Percentiles rank a stretch among this genome's conserved stretches.
Conservation (phyloP, 2,329 filamentous ascomycete genomes). For the Pseudofabraea citricarpa region DNA sequence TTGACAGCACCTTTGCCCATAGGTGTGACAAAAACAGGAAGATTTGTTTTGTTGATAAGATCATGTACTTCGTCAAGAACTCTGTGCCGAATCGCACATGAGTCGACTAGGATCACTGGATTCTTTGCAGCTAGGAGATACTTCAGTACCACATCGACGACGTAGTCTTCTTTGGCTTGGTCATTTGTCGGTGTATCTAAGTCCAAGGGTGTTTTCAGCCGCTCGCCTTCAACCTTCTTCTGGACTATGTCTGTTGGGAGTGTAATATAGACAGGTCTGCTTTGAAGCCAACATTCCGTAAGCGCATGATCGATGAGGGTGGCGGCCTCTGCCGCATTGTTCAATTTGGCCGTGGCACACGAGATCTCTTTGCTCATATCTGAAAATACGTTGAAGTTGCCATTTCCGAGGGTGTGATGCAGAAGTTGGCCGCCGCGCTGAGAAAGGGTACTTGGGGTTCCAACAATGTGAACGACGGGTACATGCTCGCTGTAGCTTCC, state of each 20-base stretch:
- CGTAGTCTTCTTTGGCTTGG: slow-evolving; percentile 68
- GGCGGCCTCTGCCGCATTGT: slow-evolving; percentile 64
- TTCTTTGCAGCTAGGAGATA: slow-evolving; percentile 68
- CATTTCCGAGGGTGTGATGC: slow-evolving; percentile 71
- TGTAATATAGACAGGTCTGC: slow-evolving; percentile 78
- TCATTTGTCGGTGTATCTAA: slow-evolving; percentile 62
- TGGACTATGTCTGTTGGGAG: slow-evolving; percentile 77
- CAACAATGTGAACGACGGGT: slow-evolving; percentile 62
- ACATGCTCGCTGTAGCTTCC: slow-evolving; percentile 72
- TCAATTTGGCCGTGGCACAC: slow-evolving; percentile 65
- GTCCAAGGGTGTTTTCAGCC: slow-evolving; percentile 67
- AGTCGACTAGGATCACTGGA: slow-evolving; percentile 77
- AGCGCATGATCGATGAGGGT: slow-evolving; percentile 74
- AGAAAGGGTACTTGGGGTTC: slow-evolving; percentile 41
- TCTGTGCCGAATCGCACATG: slow-evolving; percentile 73
- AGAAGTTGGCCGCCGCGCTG: slow-evolving; percentile 43
- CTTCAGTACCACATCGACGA: slow-evolving; percentile 74
- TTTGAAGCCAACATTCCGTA: slow-evolving; percentile 67
- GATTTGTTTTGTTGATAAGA: slow-evolving; percentile 65
- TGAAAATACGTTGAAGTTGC: slow-evolving; percentile 78
- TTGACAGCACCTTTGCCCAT: slow-evolving; percentile 86
- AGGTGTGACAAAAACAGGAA: slow-evolving; percentile 82
- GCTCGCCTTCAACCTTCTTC: slow-evolving; percentile 69
- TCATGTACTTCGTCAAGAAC: slow-evolving; percentile 68
- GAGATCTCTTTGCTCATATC: slow-evolving; percentile 73